Conservation (phyloP, 768 basidiomycete genomes). For the Tylopilus sp. region DNA sequence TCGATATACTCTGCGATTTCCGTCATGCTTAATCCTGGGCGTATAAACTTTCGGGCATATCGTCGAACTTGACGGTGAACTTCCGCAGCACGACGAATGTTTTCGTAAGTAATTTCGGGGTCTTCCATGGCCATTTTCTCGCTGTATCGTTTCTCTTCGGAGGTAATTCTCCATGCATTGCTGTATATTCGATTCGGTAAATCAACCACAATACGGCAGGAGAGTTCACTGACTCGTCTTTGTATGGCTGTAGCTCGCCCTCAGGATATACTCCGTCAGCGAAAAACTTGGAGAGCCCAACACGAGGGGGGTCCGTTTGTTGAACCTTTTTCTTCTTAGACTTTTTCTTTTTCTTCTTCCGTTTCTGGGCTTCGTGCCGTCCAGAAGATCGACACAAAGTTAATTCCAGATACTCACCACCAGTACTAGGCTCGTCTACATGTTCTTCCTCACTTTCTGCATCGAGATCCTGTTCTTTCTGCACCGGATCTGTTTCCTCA, state of each 20-base stretch:
- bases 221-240: slow-evolving; percentile 69
- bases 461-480: slow-evolving; percentile 22
- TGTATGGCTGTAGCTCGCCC: slow-evolving; percentile 89
- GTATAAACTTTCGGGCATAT: slow-evolving; percentile 77
- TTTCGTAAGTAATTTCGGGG: slow-evolving; percentile 80
- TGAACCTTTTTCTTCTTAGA: slow-evolving; percentile 77
- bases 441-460: slow-evolving; percentile 36
- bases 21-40: slow-evolving; percentile 91
- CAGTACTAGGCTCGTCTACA: slow-evolving; percentile 21
- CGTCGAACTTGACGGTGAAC: slow-evolving; percentile 91
- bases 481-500: slow-evolving; percentile 10
- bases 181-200: slow-evolving; percentile 38
- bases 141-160: slow-evolving; percentile 84
- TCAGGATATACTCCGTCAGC: slow-evolving; percentile 84
- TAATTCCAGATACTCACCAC: slow-evolving; percentile 24
- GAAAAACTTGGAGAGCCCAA: slow-evolving; percentile 87
- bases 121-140: slow-evolving; percentile 79
- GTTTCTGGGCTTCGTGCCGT: slow-evolving; percentile 52
- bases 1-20: slow-evolving; percentile 94
- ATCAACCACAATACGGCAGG: not conserved
- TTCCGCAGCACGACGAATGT: slow-evolving; percentile 90
- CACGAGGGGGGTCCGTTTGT: slow-evolving; percentile 89
- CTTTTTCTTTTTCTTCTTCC: slow-evolving; percentile 95
- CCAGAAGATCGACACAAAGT: not conserved
- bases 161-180: slow-evolving; percentile 83